These are phyloP conservation scores for Chlamydomonas schloesseri DNA, from an alignment of 139 green algal genomes.

Conservation along the genomic window DNA sequence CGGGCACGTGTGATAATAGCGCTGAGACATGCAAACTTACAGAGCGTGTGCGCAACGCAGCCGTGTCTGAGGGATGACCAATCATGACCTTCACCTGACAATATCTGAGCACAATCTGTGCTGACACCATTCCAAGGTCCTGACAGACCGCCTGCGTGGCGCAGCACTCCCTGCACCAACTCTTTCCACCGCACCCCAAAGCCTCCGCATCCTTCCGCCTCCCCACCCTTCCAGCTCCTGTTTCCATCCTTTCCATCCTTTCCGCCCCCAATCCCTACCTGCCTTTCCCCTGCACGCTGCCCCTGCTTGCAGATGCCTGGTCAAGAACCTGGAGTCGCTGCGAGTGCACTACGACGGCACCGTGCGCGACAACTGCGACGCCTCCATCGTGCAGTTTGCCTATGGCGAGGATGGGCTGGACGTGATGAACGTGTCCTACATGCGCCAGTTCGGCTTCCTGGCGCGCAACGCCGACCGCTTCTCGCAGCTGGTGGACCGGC, in stretches of 20 bases:
- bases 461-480: conserved; percentile 77
- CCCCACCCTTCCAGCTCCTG: too few species aligned
- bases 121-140: conserved; percentile 47
- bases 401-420: conserved; percentile 98
- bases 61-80: conserved; percentile 33
- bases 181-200: too few species aligned
- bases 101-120: conserved; percentile 42
- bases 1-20: conserved; percentile 42
- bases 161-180: neutral
- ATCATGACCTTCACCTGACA: conserved; percentile 47
- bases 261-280: too few species aligned
- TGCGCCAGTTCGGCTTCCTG: conserved; percentile 90
- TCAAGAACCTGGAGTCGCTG: conserved; percentile 97
- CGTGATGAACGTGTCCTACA: conserved; percentile 75
- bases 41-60: too few species aligned
- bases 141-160: neutral
- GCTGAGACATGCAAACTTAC: neutral
- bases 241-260: too few species aligned
- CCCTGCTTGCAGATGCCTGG: conserved; percentile 72
- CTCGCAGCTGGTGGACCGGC: conserved; percentile 56
- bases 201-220: too few species aligned
- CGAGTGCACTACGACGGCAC: conserved; percentile 90
- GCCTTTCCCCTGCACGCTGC: too few species aligned
- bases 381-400: conserved; percentile 87
- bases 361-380: conserved; percentile 92